phyloP scores from a whole-genome alignment of 805 yeast species.

The Wickerhamiella sorbophila region DNA sequence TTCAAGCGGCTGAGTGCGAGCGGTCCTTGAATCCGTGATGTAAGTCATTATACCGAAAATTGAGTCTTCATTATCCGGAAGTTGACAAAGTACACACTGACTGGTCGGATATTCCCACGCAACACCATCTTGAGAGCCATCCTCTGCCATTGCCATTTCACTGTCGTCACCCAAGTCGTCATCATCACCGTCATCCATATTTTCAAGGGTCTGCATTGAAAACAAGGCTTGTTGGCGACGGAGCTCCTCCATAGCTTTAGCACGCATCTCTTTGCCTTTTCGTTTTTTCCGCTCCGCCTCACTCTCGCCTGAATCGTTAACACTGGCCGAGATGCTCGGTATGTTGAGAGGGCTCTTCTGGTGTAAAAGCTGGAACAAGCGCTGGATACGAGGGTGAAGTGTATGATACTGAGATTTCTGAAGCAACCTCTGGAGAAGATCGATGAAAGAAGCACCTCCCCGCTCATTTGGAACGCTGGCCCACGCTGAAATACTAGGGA shows the following conservation, averaged over 20 bases:
- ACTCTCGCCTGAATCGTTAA: not conserved
- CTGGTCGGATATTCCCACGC: constrained; percentile 57
- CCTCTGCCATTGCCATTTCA: constrained; percentile 8
- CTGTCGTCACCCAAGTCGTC: constrained; percentile 22
- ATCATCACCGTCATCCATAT: constrained; percentile 30
- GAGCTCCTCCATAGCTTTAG: constrained; percentile 60
- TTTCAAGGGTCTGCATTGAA: constrained; percentile 35
- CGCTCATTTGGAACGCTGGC: constrained; percentile 4
- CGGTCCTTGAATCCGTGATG: constrained; percentile 24
- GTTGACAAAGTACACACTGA: constrained; percentile 71
- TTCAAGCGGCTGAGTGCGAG: constrained; percentile 1
- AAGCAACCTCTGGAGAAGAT: constrained; percentile 8
- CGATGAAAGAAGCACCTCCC: constrained; percentile 10
- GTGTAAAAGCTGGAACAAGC: constrained; percentile 9
- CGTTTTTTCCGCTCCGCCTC: constrained; percentile 49
- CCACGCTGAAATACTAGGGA: constrained; percentile 7
- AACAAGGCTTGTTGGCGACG: constrained; percentile 69
- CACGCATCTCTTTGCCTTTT: constrained; percentile 54
- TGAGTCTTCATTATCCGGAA: constrained; percentile 49
- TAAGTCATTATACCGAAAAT: constrained; percentile 65
- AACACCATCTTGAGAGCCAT: constrained; percentile 16
- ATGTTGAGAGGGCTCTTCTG: constrained; percentile 6
- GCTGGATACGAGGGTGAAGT: constrained; percentile 8
- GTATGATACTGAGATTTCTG: not conserved
- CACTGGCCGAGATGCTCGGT: constrained; percentile 15